A percentile compares a stretch with the other conserved stretches of the same genome.
phyloP scores from a whole-genome alignment of 75 land plant species.

The Picea sitchensis region DNA sequence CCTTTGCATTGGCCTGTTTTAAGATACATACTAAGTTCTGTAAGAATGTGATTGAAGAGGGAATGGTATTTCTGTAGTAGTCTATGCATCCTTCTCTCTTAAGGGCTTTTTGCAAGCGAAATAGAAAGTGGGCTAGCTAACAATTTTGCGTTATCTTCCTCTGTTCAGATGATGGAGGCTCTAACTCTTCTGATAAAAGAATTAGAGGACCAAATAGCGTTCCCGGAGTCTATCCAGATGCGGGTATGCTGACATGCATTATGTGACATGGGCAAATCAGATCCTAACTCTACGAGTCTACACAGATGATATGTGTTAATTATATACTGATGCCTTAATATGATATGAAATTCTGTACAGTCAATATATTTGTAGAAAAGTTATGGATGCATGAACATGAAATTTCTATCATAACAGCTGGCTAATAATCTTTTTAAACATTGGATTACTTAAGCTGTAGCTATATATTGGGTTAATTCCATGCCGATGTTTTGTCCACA shows the following conservation, averaged over 20 bases:
- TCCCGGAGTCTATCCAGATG: constrained; percentile 34
- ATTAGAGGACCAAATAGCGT: constrained; percentile 39
- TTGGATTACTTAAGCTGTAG: too few relatives aligned
- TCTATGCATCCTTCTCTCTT: background rate
- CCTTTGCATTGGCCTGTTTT: too few relatives aligned
- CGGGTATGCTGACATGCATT: constrained; percentile 38
- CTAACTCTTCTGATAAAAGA: constrained; percentile 45
- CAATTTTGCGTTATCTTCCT: background rate
- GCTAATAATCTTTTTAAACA: background rate
- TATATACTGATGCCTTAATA: background rate
- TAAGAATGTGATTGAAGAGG: background rate
- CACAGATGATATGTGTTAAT: background rate
- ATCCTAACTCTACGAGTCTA: background rate
- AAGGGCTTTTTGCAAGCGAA: background rate
- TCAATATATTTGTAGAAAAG: background rate
- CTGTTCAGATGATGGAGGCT: constrained; percentile 46
- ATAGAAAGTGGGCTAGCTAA: background rate
- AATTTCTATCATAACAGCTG: background rate
- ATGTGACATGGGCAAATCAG: background rate
- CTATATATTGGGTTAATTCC: too few relatives aligned
- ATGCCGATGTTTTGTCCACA: background rate
- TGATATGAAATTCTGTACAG: background rate
- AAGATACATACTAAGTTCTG: too few relatives aligned
- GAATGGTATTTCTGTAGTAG: background rate
- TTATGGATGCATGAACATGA: background rate